phyloP scores from a whole-genome alignment of 176 grass and related monocot genomes.

The Neostapfia colusana region DNA sequence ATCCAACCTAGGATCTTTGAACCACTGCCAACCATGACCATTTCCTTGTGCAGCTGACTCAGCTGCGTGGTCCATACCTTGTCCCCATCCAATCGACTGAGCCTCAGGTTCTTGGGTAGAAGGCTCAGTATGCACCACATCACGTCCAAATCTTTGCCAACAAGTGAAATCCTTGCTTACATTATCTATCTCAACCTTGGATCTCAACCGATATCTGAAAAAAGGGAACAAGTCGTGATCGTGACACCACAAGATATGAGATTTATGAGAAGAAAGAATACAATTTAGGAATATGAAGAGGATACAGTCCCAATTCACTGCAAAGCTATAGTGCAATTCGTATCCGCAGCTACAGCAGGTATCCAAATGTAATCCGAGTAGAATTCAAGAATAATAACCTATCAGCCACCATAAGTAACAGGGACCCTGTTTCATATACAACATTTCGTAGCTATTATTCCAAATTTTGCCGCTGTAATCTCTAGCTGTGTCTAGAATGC shows the following conservation, averaged over 20 bases:
- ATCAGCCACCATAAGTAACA: not conserved
- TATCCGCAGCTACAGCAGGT: not conserved
- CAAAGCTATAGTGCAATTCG: not conserved
- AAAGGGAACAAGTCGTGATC: not conserved
- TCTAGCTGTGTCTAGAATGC: too few relatives aligned
- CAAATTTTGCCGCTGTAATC: not conserved
- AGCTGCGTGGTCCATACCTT: slow-evolving; percentile 53
- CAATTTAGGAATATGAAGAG: not conserved
- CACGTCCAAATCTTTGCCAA: slow-evolving; percentile 77
- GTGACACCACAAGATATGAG: not conserved
- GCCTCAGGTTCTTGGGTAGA: slow-evolving; percentile 68
- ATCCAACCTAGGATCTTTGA: slow-evolving; percentile 76
- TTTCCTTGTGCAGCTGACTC: slow-evolving; percentile 67
- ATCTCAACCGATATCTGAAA: slow-evolving; percentile 60
- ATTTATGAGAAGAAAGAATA: not conserved
- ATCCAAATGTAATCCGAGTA: not conserved
- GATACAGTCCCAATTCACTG: too few relatives aligned
- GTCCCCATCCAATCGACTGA: slow-evolving; percentile 82
- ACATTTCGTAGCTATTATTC: not conserved
- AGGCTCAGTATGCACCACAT: slow-evolving; percentile 36
- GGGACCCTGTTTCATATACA: not conserved
- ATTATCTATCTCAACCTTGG: slow-evolving; percentile 88
- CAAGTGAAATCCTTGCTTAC: slow-evolving; percentile 70
- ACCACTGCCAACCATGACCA: slow-evolving; percentile 81
- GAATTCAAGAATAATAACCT: slow-evolving; percentile 3